phyloP scores from a whole-genome alignment of 2,329 filamentous ascomycete species.

The Raffaelea ambrosiae region DNA sequence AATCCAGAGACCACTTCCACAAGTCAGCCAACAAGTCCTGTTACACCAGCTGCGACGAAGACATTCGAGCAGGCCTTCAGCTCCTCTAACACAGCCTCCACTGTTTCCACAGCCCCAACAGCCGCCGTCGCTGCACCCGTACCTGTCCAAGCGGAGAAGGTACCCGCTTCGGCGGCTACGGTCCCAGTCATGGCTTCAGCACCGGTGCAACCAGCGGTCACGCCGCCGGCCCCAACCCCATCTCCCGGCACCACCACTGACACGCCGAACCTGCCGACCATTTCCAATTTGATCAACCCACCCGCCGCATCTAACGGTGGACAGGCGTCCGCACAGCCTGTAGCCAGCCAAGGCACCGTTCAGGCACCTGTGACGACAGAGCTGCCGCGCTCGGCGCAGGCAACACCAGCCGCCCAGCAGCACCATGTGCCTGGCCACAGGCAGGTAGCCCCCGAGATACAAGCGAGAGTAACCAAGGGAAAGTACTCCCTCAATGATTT shows the following conservation, averaged over 20 bases:
- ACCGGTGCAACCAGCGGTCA: constrained; percentile 18
- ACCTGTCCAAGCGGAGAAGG: constrained; percentile 21
- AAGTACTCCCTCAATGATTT: constrained; percentile 96
- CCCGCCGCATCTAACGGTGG: constrained; percentile 18
- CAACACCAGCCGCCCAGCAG: constrained; percentile 13
- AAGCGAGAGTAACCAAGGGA: constrained; percentile 50
- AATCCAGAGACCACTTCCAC: constrained; percentile 60
- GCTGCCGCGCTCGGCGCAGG: not conserved
- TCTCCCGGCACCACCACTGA: constrained; percentile 39
- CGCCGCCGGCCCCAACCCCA: constrained; percentile 19
- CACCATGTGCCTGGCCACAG: constrained; percentile 22
- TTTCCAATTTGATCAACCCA: constrained; percentile 74
- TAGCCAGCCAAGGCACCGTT: no score
- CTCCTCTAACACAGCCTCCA: constrained; percentile 18
- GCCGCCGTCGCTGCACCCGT: not conserved
- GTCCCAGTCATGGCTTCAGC: constrained; percentile 23
- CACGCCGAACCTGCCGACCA: constrained; percentile 66
- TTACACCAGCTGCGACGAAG: constrained; percentile 49
- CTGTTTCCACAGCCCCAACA: constrained; percentile 8
- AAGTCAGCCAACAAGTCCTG: constrained; percentile 56
- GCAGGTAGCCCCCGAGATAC: constrained; percentile 49
- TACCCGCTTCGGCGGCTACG: constrained; percentile 18
- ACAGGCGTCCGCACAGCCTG: constrained; percentile 8
- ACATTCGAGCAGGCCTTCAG: constrained; percentile 36
- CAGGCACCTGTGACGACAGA: no score